Evolutionary conservation across 2,329 filamentous ascomycete genomes (phyloP).

Genomic region (Aspergillus sp.): DNA sequence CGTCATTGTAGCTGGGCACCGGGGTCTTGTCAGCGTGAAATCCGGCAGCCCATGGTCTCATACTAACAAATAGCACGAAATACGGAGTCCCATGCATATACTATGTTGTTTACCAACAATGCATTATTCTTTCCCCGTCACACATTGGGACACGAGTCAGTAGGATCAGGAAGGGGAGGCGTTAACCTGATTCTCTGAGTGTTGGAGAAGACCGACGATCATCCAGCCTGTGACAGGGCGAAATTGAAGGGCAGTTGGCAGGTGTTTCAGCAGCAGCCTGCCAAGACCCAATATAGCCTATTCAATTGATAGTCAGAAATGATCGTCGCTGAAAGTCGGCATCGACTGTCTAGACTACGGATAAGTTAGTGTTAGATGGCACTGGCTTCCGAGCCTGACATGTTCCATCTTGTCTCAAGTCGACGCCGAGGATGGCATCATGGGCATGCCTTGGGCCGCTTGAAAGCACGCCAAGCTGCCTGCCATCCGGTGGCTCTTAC

Average conservation of each 20-base stretch:
- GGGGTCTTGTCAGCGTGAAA: background rate
- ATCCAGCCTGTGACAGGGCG: constrained; percentile 1
- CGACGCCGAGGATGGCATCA: background rate
- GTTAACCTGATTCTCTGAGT: background rate
- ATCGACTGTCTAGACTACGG: background rate
- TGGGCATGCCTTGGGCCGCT: background rate
- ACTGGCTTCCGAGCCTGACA: background rate
- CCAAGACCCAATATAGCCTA: constrained; percentile 13
- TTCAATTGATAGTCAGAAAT: background rate
- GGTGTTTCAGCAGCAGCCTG: constrained; percentile 12
- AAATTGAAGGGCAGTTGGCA: constrained; percentile 5
- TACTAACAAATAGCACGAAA: background rate
- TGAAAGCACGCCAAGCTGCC: background rate
- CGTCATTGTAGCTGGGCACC: background rate
- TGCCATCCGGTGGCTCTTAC: background rate
- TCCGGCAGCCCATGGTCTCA: background rate
- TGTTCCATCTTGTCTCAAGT: background rate
- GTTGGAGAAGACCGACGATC: background rate
- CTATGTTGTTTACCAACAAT: background rate
- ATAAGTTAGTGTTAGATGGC: background rate
- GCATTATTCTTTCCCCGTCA: background rate
- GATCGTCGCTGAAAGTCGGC: background rate
- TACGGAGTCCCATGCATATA: background rate
- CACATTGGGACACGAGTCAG: background rate
- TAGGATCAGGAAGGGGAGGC: background rate